Evolutionary conservation across 768 basidiomycete species (phyloP), one percentile per base, ranked within the genome.

Genomic region (Nidula microcarpa): DNA sequence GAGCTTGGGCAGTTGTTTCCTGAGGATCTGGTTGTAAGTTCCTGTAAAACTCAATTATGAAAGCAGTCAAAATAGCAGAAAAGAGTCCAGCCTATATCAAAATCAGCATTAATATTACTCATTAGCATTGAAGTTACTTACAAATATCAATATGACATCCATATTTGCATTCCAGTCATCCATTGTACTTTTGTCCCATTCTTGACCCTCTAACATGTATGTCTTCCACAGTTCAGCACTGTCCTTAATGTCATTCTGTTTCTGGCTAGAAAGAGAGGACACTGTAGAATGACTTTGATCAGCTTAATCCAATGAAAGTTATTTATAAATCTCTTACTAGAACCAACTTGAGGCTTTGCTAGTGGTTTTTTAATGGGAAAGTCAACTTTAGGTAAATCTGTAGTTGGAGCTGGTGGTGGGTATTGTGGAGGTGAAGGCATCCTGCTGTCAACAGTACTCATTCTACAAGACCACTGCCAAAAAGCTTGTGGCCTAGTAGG

Each of bases 371-470:
- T 11, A 41, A 41, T 41, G 39, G 39, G 39, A 16, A 41, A 41
- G 11, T 11, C 39, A 11, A 41, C 39, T 11, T 11, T 11, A 41
- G 39, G 39, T 11, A 11, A 11, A 41, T 41, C 39, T 16, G 16
- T 4, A 41, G 39, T 23, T 23, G 23, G 39, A 5, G 3, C 11
- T 11, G 39, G 39, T 11, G 39, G 13, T 11, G 39, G 39, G 54
- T 35, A 16, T 57, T 23, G 46, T 62, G 36, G 17, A 51, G 34
- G 57, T 60, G 5, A 44, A 51, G 23, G 23, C 23, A 23, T 23
- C 23, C 23, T 23, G 23, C 23, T 23, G 23, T 23, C 23, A 23
- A 23, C 23, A 23, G 23, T 23, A 23, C 23, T 23, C 23, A 23
- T 23, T 23, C 23, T 23, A 23, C 23, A 23, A 23, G 23, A 23